A percentile compares a stretch with the other conserved stretches of the same genome.
phyloP scores from a whole-genome alignment of 495 filamentous ascomycete species.

The Bryoglossum gracile region DNA sequence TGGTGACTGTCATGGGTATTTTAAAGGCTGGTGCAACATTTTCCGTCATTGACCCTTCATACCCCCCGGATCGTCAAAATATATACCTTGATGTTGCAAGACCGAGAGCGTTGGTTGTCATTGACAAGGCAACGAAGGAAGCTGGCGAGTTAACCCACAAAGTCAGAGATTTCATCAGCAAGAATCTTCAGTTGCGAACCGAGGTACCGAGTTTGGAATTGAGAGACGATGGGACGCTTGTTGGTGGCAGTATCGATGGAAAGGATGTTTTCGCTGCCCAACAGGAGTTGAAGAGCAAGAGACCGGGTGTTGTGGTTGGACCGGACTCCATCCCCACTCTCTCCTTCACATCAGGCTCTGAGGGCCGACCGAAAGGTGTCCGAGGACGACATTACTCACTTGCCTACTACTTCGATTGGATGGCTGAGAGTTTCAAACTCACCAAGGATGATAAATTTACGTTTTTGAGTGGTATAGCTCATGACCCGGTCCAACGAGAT shows the following conservation, averaged over 20 bases:
- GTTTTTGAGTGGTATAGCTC: conserved; percentile 76
- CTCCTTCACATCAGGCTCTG: conserved; percentile 77
- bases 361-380: conserved; percentile 83
- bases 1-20: conserved; percentile 57
- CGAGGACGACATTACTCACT: conserved; percentile 82
- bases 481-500: conserved; percentile 84
- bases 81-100: conserved; percentile 87
- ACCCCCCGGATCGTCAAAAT: conserved; percentile 81
- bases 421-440: conserved; percentile 74
- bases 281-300: conserved; percentile 41
- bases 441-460: conserved; percentile 73
- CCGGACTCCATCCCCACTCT: conserved; percentile 83
- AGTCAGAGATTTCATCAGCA: conserved; percentile 68
- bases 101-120: conserved; percentile 71
- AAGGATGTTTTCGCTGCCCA: conserved; percentile 59
- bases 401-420: conserved; percentile 88
- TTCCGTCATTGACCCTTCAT: conserved; percentile 79
- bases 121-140: conserved; percentile 72
- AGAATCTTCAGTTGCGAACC: conserved; percentile 63
- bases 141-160: conserved; percentile 55
- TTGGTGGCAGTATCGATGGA: conserved; percentile 57
- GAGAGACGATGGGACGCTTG: conserved; percentile 62
- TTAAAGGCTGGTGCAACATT: conserved; percentile 63
- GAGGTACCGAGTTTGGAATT: conserved; percentile 73
- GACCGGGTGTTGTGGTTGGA: conserved; percentile 74